These are phyloP conservation scores for Ogataea glucozyma DNA, from an alignment of 805 yeast species.

Conservation along the genomic window DNA sequence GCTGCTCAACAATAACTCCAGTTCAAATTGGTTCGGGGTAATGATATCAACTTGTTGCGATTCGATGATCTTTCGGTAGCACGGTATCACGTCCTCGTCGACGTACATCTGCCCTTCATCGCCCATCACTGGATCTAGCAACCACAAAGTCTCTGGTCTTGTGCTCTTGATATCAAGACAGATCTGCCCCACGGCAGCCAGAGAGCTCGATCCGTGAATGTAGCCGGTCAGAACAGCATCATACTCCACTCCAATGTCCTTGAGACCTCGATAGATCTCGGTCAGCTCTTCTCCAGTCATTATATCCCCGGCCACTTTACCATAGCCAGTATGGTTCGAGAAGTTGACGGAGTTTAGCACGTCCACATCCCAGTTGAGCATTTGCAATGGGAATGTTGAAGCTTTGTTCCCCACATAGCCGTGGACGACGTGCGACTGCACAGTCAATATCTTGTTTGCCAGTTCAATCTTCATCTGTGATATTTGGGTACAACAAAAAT, in stretches of 20 bases:
- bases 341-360: conserved; percentile 63
- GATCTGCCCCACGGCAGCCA: conserved; percentile 43
- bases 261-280: conserved; percentile 41
- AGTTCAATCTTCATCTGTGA: conserved; percentile 1
- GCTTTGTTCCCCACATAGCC: conserved; percentile 76
- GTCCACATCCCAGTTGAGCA: conserved; percentile 70
- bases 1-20: conserved; percentile 56
- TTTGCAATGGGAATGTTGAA: conserved; percentile 63
- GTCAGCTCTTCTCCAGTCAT: conserved; percentile 43
- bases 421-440: conserved; percentile 72
- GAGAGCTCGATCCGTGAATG: conserved; percentile 56
- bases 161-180: conserved; percentile 37
- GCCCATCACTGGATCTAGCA: conserved; percentile 80
- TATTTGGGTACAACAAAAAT: background rate
- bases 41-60: conserved; percentile 60
- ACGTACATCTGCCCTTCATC: conserved; percentile 75
- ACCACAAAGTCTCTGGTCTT: conserved; percentile 46
- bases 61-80: conserved; percentile 48
- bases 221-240: conserved; percentile 68
- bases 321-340: conserved; percentile 74
- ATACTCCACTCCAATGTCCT: conserved; percentile 39
- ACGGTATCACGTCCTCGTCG: conserved; percentile 56
- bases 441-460: conserved; percentile 43
- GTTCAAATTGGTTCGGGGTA: conserved; percentile 91
- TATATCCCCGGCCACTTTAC: conserved; percentile 50